Evolutionary conservation across 306 rosid species (phyloP), one percentile per base, ranked within the genome.

Genomic region (Malus orientalis): DNA sequence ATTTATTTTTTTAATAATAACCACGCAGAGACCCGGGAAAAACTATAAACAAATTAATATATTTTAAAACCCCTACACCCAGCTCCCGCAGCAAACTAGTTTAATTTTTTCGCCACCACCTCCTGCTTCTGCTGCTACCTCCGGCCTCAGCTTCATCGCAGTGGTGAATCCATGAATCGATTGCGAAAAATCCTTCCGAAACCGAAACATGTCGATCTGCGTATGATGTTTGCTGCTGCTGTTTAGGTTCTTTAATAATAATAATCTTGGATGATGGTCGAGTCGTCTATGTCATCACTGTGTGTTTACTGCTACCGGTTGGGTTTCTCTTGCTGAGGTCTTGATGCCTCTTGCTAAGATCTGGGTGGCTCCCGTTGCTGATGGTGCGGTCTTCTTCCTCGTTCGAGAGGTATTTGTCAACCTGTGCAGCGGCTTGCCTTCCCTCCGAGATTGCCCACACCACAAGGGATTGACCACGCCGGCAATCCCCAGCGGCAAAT

Each of bases 391-490:
- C 72, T 16, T 74, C 88, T 20, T 75, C 66, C 16, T 83, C 90
- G 30, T 69, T 79, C 33, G 74, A 14, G 5, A 95, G 89, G 74
- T 80, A 90, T 16, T 77, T 86, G 84, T 95, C 97, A 2, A 95
- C 97, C 80, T 78, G 90, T 45, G 91, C 79, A 3, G 97, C 99
- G 0, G 92, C 92, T 88, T 95, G 97, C 44, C 97, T 81, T 27
- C 99, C 97, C 86, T 92, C 96, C 4, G 95, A 86, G 78, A 95
- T 95, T 49, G 99, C 99, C 97, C 97, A 95, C 4, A 95, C 99
- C 68, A 95, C 97, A 60, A 95, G 77, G 19, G 99, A 95, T 72
- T 95, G 99, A 32, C 99, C 97, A 0, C 99, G 91, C 19, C 97
- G 92, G 67, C 99, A 95, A 76, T 95, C 99, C 3, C 99, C 97